Conservation (phyloP, 2,329 filamentous ascomycete genomes). For the Pleomassaria siparia region DNA sequence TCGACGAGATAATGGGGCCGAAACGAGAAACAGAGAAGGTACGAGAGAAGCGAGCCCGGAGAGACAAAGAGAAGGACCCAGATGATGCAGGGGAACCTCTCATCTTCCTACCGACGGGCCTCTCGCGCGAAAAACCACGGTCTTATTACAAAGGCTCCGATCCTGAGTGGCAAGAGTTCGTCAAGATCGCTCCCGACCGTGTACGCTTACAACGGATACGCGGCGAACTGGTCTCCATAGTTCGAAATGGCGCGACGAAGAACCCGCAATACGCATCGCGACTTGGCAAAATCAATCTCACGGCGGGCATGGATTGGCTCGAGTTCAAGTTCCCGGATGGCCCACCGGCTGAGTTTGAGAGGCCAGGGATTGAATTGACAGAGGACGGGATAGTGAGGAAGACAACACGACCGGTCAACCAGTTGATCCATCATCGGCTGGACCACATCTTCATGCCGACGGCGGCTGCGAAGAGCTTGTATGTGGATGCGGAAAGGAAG, state of each 20-base stretch:
- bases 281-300: constrained; percentile 44
- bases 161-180: constrained; percentile 56
- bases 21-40: constrained; percentile 21
- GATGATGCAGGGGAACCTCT: constrained; percentile 33
- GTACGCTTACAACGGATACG: constrained; percentile 43
- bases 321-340: constrained; percentile 52
- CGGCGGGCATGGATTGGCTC: constrained; percentile 49
- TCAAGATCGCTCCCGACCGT: constrained; percentile 48
- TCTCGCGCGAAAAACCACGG: constrained; percentile 44
- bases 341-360: constrained; percentile 52
- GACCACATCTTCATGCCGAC: constrained; percentile 23
- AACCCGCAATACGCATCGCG: constrained; percentile 31
- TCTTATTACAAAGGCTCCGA: constrained; percentile 54
- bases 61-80: constrained; percentile 31
- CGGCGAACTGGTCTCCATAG: constrained; percentile 40
- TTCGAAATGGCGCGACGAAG: constrained; percentile 33
- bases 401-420: constrained; percentile 28
- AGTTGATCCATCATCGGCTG: constrained; percentile 42
- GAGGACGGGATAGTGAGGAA: constrained; percentile 40
- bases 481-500: constrained; percentile 26
- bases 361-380: constrained; percentile 47
- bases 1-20: no score
- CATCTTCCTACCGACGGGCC: constrained; percentile 51
- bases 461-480: constrained; percentile 23
- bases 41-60: constrained; percentile 25